Percentiles rank a stretch among this genome's conserved stretches.
phyloP scores from a whole-genome alignment of 2,329 filamentous ascomycete species.

The Macrophomina pseudophaseolina region DNA sequence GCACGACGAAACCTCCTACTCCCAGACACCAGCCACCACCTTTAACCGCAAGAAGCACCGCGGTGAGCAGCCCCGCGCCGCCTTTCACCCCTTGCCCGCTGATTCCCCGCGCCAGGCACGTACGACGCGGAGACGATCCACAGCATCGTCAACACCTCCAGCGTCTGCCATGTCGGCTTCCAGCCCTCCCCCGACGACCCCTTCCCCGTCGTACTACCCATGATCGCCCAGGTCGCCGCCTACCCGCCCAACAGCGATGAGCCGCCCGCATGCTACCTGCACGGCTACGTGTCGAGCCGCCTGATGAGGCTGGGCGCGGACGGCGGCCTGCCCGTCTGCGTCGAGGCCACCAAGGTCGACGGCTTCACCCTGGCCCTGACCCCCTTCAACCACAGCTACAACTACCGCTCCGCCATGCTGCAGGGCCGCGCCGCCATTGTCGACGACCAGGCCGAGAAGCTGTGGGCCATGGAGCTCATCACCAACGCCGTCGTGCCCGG shows the following conservation, averaged over 20 bases:
- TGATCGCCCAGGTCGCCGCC: conserved; percentile 83
- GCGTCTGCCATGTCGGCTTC: conserved; percentile 84
- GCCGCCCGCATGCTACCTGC: conserved; percentile 70
- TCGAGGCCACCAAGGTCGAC: conserved; percentile 76
- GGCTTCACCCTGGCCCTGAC: conserved; percentile 80
- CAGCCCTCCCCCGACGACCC: conserved; percentile 60
- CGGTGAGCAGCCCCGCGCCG: conserved; percentile 50
- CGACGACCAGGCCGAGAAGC: conserved; percentile 69
- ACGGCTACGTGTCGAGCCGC: conserved; percentile 81
- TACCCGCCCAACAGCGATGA: conserved; percentile 63
- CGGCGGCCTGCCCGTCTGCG: conserved; percentile 72
- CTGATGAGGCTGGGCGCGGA: conserved; percentile 62
- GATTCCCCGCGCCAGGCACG: conserved; percentile 54
- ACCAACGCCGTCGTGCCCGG: conserved; percentile 73
- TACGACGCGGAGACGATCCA: conserved; percentile 79
- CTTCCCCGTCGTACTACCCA: conserved; percentile 79
- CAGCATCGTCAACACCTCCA: conserved; percentile 72
- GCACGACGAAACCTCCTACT: conserved; percentile 56
- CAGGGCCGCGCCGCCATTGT: conserved; percentile 76
- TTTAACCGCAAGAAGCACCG: conserved; percentile 70
- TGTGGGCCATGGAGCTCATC: conserved; percentile 79
- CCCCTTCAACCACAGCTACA: conserved; percentile 81
- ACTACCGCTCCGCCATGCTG: conserved; percentile 80
- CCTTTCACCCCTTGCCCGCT: neutral
- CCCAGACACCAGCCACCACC: conserved; percentile 60